phyloP scores from a whole-genome alignment of 257 asterid species.

The Solanum dulcamara region DNA sequence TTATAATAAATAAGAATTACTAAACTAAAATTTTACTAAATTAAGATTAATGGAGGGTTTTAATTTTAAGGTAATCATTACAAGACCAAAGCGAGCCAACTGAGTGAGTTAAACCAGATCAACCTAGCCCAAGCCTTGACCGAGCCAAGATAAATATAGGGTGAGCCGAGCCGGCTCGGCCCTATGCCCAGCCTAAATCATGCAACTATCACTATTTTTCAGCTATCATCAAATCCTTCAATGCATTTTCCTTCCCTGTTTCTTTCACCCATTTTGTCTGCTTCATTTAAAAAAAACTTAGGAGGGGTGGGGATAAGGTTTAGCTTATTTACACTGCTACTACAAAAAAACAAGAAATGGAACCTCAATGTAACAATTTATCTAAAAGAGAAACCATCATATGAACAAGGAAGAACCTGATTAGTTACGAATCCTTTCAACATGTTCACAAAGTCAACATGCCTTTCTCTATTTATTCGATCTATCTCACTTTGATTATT shows the following conservation, averaged over 20 bases:
- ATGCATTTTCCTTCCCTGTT: background rate
- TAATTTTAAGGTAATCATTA: background rate
- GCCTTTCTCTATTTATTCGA: constrained; percentile 75
- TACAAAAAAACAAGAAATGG: background rate
- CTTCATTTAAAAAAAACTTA: background rate
- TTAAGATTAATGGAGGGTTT: background rate
- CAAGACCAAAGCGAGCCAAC: background rate
- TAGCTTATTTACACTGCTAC: background rate
- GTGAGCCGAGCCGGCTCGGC: background rate
- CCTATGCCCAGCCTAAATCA: background rate
- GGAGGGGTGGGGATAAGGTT: background rate
- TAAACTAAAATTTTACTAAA: background rate
- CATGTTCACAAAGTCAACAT: constrained; percentile 67
- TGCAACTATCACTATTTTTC: background rate
- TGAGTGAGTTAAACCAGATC: too few species aligned
- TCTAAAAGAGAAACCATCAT: background rate
- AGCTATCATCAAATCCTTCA: background rate
- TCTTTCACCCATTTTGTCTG: background rate
- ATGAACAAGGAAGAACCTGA: constrained; percentile 47
- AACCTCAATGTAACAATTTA: background rate
- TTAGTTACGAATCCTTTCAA: constrained; percentile 65
- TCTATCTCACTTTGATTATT: constrained; percentile 68
- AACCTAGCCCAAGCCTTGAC: background rate
- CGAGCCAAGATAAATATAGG: background rate
- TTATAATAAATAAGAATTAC: background rate